Conservation (phyloP, 768 basidiomycete species). For the Pulveroboletus sp. region DNA sequence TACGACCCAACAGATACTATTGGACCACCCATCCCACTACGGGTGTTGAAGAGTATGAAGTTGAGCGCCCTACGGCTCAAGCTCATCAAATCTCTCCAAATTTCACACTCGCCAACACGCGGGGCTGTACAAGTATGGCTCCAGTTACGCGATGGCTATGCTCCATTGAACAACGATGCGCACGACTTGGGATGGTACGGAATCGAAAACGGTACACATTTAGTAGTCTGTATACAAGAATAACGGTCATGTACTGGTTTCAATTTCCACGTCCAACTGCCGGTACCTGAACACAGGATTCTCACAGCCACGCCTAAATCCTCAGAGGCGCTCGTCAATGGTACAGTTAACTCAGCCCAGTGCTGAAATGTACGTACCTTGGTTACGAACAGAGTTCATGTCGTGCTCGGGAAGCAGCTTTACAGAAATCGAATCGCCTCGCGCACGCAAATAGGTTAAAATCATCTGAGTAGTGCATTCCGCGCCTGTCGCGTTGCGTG, state of each 20-base stretch:
- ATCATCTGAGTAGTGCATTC: constrained; percentile 2
- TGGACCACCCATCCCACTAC: constrained; percentile 33
- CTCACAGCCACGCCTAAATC: constrained; percentile 7
- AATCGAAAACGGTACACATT: constrained; percentile 48
- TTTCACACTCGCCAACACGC: constrained; percentile 21
- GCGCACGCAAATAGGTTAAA: not conserved
- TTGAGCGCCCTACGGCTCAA: constrained; percentile 62
- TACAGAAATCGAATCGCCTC: constrained; percentile 5
- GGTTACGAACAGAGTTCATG: constrained; percentile 4
- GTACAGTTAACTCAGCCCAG: constrained; percentile 1
- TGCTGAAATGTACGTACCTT: constrained; percentile 12
- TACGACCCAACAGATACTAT: constrained; percentile 12
- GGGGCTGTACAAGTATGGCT: constrained; percentile 49
- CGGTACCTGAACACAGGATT: constrained; percentile 5
- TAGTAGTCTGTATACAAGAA: constrained; percentile 27
- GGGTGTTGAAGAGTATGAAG: constrained; percentile 65
- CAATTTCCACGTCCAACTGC: not conserved
- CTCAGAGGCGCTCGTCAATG: constrained; percentile 7
- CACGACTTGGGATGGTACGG: constrained; percentile 69
- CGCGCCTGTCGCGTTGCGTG: constrained; percentile 3
- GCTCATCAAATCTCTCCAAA: constrained; percentile 46
- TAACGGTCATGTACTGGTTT: constrained; percentile 1
- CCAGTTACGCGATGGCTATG: constrained; percentile 46
- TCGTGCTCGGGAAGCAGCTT: not conserved
- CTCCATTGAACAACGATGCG: constrained; percentile 46